These are phyloP conservation scores for Sequoia sempervirens DNA, from an alignment of 75 land plant genomes.

Conservation along the genomic window DNA sequence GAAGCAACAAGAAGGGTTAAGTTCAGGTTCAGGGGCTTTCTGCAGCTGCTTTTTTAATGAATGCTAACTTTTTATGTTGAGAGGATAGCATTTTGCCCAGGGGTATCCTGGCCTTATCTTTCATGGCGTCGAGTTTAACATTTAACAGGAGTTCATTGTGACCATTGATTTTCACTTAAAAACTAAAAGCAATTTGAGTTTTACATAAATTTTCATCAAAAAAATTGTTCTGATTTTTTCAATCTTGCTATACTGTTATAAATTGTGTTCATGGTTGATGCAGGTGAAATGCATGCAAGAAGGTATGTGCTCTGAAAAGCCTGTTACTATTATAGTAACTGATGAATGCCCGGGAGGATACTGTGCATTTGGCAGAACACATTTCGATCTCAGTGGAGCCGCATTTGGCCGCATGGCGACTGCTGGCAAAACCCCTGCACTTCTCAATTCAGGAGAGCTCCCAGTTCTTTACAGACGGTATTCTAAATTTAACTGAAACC, in stretches of 20 bases:
- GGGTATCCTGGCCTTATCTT: too few relatives aligned
- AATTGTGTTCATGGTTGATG: not conserved
- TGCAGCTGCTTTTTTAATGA: too few relatives aligned
- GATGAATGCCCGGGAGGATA: slow-evolving; percentile 47
- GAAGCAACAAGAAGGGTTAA: too few relatives aligned
- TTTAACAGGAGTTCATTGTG: too few relatives aligned
- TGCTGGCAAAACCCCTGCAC: slow-evolving; percentile 1
- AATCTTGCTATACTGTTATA: not conserved
- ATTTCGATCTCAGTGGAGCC: slow-evolving; percentile 41
- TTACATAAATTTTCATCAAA: too few relatives aligned
- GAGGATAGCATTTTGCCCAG: too few relatives aligned
- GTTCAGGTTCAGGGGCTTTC: too few relatives aligned
- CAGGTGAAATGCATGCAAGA: slow-evolving; percentile 19
- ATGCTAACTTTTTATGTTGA: too few relatives aligned
- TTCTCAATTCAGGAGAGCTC: slow-evolving; percentile 27
- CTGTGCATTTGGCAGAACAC: slow-evolving; percentile 28
- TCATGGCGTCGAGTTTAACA: too few relatives aligned
- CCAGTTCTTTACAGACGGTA: slow-evolving; percentile 26
- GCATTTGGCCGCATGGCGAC: slow-evolving; percentile 32
- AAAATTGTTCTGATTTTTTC: too few relatives aligned
- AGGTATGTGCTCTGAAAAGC: slow-evolving; percentile 10
- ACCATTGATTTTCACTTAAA: too few relatives aligned
- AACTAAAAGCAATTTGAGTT: too few relatives aligned
- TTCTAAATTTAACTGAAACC: not conserved
- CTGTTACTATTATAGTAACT: slow-evolving; percentile 26